Evolutionary conservation across 345 rosid species (phyloP), one percentile per base, ranked within the genome.

Genomic region (Raphanus raphanistrum): DNA sequence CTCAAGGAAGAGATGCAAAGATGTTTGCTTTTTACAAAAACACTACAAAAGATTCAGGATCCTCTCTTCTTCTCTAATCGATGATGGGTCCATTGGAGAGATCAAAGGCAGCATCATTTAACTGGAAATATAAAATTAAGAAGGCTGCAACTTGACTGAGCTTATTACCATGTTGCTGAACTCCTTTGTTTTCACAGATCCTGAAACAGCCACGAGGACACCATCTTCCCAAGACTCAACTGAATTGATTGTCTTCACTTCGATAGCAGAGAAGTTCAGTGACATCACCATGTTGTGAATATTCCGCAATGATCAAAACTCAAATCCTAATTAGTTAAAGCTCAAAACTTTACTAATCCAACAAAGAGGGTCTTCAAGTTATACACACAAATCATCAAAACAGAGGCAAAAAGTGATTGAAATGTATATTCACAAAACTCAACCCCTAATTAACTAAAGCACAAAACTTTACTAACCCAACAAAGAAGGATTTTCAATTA

Each of bases 21-120:
- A 21, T 21, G 21, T 21, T 21, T 21, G 21, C 21, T 21, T 21
- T 21, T 21, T 21, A 21, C 21, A 21, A 21, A 21, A 21, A 21
- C 21, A 21, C 21, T 21, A 21, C 21, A 21, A 21, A 21, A 21
- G 21, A 21, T 21, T 21, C 21, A 21, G 21, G 21, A 21, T 21
- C 21, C 21, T 21, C 21, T 21, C 21, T 21, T 21, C 21, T 21
- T 21, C 21, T 21, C 21, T 21, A 21, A 21, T 90, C 85, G 38
- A 85, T 60, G 55, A 92, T 88, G 0, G 89, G 87, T 68, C 97
- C 98, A 73, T 86, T 94, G 15, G 98, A 90, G 75, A 94, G 91
- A 87, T 94, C 97, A 80, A 94, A 94, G 45, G 98, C 97, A 6
- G 98, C 98, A 79, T 94, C 98, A 72, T 89, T 94, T 35, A 94